These are phyloP conservation scores for Plasmodium fragile DNA, from an alignment of 169 alveolate species.

Conservation along the genomic window DNA sequence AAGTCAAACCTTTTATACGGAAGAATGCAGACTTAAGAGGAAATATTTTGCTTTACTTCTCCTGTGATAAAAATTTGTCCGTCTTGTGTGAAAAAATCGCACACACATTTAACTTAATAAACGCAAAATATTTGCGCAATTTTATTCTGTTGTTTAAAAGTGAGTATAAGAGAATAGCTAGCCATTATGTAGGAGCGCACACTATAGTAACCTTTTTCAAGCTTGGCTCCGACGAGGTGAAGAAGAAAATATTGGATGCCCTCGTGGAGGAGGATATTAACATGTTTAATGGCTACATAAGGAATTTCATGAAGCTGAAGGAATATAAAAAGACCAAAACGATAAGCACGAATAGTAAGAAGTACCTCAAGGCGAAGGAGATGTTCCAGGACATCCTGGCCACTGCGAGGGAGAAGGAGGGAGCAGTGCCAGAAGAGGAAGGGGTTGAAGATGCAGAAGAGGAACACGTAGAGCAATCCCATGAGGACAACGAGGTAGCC, in stretches of 20 bases:
- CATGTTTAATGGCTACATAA: slow-evolving; percentile 31
- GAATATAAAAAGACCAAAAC: slow-evolving; percentile 63
- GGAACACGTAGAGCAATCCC: not conserved
- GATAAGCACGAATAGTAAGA: slow-evolving; percentile 20
- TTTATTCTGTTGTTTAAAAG: slow-evolving; percentile 47
- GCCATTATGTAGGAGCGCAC: slow-evolving; percentile 48
- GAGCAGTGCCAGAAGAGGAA: not conserved
- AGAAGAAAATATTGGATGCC: slow-evolving; percentile 41
- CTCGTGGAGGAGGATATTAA: slow-evolving; percentile 41
- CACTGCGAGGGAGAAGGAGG: slow-evolving; percentile 11
- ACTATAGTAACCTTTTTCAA: slow-evolving; percentile 60
- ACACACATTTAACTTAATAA: slow-evolving; percentile 44
- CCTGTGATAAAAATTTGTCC: slow-evolving; percentile 52
- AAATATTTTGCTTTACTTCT: slow-evolving; percentile 53
- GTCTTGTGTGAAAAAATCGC: slow-evolving; percentile 71
- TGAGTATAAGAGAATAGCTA: slow-evolving; percentile 57
- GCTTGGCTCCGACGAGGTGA: slow-evolving; percentile 31
- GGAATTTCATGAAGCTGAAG: slow-evolving; percentile 55
- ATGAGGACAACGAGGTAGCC: not conserved
- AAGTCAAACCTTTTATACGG: slow-evolving; percentile 22
- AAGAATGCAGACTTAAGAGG: slow-evolving; percentile 45
- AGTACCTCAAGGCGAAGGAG: slow-evolving; percentile 69
- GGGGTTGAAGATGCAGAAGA: not conserved
- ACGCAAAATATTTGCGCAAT: slow-evolving; percentile 41
- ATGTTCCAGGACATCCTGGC: slow-evolving; percentile 38